Evolutionary conservation across 495 filamentous ascomycete species (phyloP).

Genomic region (Rhizodiscina lignyota): DNA sequence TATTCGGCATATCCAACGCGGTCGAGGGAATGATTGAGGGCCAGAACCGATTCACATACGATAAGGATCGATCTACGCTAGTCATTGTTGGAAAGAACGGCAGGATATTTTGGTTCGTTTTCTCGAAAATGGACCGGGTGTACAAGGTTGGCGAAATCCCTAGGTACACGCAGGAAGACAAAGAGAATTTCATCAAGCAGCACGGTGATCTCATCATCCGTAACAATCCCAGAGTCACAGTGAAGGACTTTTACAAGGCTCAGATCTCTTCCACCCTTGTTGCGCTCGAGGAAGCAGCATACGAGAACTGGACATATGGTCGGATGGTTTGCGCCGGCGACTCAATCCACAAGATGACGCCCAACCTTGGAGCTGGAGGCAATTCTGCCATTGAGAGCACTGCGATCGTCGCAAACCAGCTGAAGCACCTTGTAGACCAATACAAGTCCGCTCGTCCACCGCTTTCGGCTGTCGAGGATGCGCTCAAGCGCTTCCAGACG

Average conservation of each 20-base stretch:
- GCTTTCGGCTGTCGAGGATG: too few relatives aligned
- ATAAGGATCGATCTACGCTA: not conserved
- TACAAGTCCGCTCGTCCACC: too few relatives aligned
- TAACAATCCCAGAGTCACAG: not conserved
- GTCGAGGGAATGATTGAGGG: not conserved
- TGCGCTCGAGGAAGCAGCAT: conserved; percentile 23
- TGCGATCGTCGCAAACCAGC: conserved; percentile 25
- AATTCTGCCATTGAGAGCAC: conserved; percentile 27
- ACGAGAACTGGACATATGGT: conserved; percentile 23
- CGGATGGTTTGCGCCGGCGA: conserved; percentile 28
- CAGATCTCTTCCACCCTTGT: conserved; percentile 1
- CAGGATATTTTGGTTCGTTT: conserved; percentile 1
- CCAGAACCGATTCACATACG: not conserved
- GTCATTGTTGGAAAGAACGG: not conserved
- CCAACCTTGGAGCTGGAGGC: conserved; percentile 23
- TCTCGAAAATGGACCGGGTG: not conserved
- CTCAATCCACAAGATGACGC: conserved; percentile 26
- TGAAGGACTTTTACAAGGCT: not conserved
- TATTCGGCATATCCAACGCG: not conserved
- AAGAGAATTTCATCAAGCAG: not conserved
- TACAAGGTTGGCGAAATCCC: not conserved
- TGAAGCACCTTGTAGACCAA: conserved; percentile 4
- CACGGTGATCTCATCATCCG: not conserved
- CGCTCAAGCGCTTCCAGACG: too few relatives aligned
- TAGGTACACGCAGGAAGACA: not conserved